Base-by-base conservation (phyloP, 1,284 basidiomycete species). In the Meira miltonrushii region DNA sequence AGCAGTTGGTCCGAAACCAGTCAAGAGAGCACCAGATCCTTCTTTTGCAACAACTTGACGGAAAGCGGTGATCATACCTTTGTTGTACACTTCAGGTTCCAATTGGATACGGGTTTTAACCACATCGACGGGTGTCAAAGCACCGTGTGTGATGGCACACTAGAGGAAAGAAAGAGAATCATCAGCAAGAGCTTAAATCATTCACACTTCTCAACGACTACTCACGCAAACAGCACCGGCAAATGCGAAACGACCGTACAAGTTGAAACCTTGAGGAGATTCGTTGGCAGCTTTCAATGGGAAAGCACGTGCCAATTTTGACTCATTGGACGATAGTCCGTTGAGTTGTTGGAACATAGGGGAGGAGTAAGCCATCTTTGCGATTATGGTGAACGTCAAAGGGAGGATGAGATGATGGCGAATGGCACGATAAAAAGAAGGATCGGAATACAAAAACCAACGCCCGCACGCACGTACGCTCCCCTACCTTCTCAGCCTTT, bases 101-200 rank as follows among this genome's bases (percentile, higher is more conserved):
- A 90, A 90, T 87, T 96, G 92, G 87, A 96, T 95, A 83, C 93
- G 90, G 80, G 92, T 95, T 84, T 96, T 95, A 67, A 77, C 73
- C 43, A 72, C 71, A 71, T 72, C 69, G 60, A 70, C 64, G 21
- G 69, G 71, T 23, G 72, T 74, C 54, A 77, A 62, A 51, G 72
- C 75, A 64, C 92, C 92, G 81, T 96, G 92, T 70, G 92, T 95
- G 80, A 92, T 60, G 82, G 92, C 90, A 77, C 92, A 72, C 60
- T 53, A 33, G 13, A 55, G 19, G 12, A 55, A 19, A 19, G 44
- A 47, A 11, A 37, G 33, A 51, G 25, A 57, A n/a, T 19, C 12
- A 52, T n/a, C 33, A 38, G n/a, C 21, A 9, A 2, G 17, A 33
- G 21, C 10, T 39, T 57, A 53, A n/a, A 47, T 23, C 1, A 37